phyloP scores from a whole-genome alignment of 257 asterid genomes.

The Oldenlandia corymbosa region DNA sequence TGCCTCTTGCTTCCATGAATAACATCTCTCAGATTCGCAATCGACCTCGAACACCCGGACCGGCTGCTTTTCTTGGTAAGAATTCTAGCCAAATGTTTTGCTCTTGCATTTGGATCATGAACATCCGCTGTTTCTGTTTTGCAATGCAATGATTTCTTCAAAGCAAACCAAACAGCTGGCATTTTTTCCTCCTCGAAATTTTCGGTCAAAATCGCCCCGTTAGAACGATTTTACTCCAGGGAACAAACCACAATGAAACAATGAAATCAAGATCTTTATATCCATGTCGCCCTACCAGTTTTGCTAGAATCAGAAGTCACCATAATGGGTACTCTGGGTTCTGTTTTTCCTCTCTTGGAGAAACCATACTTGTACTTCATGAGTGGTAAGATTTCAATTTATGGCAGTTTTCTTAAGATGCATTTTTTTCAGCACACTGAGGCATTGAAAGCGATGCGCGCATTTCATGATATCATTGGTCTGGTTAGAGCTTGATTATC shows the following conservation, averaged over 20 bases:
- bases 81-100: slow-evolving; percentile 32
- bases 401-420: slow-evolving; percentile 21
- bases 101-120: slow-evolving; percentile 39
- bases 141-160: slow-evolving; percentile 65
- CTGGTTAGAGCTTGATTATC: not conserved
- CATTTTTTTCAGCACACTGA: slow-evolving; percentile 16
- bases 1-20: slow-evolving; percentile 92
- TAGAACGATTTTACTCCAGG: too few relatives aligned
- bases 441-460: slow-evolving; percentile 32
- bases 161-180: slow-evolving; percentile 84
- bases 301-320: slow-evolving; percentile 16
- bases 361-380: slow-evolving; percentile 4
- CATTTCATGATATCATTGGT: not conserved
- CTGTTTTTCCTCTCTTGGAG: slow-evolving; percentile 27
- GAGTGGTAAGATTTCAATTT: slow-evolving; percentile 1
- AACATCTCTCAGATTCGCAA: slow-evolving; percentile 81
- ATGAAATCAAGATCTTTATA: too few relatives aligned
- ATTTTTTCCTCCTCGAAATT: slow-evolving; percentile 27
- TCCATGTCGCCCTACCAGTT: slow-evolving; percentile 24
- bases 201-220: too few relatives aligned
- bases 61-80: slow-evolving; percentile 43
- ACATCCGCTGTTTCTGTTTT: slow-evolving; percentile 52
- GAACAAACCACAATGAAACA: too few relatives aligned
- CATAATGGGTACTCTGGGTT: slow-evolving; percentile 13
- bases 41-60: slow-evolving; percentile 86